Base-by-base conservation (phyloP, 1,284 basidiomycete genomes). In the Melampsora abietis-canadensis region DNA sequence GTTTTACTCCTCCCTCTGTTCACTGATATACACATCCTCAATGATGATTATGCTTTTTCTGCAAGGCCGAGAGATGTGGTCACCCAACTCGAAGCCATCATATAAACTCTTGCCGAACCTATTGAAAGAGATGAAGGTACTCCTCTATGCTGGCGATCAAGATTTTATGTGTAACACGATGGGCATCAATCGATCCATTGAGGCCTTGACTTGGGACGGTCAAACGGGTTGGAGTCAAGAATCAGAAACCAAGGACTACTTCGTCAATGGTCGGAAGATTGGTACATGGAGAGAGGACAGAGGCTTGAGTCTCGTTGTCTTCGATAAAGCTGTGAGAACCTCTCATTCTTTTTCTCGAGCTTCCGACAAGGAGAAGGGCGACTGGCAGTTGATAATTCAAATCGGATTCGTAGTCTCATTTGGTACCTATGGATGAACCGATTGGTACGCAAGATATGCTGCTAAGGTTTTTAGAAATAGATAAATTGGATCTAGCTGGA, bases 381-480 rank as follows among this genome's bases (percentile, higher is more conserved):
- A 2, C 30, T 34, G 8, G 31, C 31, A 65, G 31, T 40, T 30
- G 15, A 30, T 57, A 5, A 24, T 5, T 21, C 31, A 15, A 21
- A 59, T 37, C 51, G 27, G 5, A 10, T 66, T 31, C 7, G 15
- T 60, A 78, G 15, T 80, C 79, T 63, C 80, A 80, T 77, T 80
- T 84, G 84, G 92, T 90, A 34, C 92, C 92, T 0, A 94, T 88
- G 81, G 95, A 98, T 82, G 85, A 90, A 14, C 95, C 94, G 0
- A 86, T 92, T 74, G 88, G 90, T 40, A 85, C 92, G 4, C 94
- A 98, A 82, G 95, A 98, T 82, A 98, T 98, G 96, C 94, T 98
- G 79, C 87, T 95, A 66, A 90, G 94, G 19, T 97, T 97, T 84
- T 91, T 95, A 88, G 89, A 87, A 64, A 88, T 94, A 72, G 90